A percentile compares a stretch with the other conserved stretches of the same genome.
Conservation (phyloP, 2,329 filamentous ascomycete genomes). For the Cadophora malorum region DNA sequence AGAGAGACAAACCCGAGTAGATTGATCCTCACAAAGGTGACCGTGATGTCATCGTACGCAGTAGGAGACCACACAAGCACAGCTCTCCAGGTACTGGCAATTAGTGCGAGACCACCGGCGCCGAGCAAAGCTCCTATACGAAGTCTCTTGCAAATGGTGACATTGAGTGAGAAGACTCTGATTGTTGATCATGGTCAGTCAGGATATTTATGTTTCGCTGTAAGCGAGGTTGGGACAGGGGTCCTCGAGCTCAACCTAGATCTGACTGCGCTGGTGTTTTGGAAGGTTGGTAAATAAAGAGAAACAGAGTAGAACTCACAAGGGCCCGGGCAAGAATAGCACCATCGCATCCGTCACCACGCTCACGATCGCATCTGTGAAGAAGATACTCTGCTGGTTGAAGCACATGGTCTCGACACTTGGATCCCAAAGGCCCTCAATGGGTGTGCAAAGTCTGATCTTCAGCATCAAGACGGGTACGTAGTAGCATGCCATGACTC, state of each 20-base stretch:
- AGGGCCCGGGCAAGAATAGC: conserved; percentile 45
- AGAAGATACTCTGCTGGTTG: conserved; percentile 45
- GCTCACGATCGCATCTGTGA: conserved; percentile 45
- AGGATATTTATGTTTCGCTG: neutral
- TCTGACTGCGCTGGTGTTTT: neutral
- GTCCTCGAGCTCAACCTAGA: neutral
- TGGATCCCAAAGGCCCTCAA: conserved; percentile 38
- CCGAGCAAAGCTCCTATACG: conserved; percentile 23
- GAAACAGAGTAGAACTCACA: conserved; percentile 27
- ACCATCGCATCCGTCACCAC: conserved; percentile 47
- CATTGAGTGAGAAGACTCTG: conserved; percentile 33
- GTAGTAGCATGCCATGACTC: conserved; percentile 31
- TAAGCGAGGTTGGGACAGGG: neutral
- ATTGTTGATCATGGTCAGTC: neutral
- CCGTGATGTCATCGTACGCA: conserved; percentile 9
- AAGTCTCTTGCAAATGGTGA: conserved; percentile 43
- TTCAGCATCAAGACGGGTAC: conserved; percentile 29
- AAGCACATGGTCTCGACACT: conserved; percentile 41
- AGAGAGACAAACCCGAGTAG: conserved; percentile 38
- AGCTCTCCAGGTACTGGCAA: conserved; percentile 20
- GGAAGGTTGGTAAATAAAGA: neutral
- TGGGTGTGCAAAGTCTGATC: conserved; percentile 34
- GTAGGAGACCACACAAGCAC: conserved; percentile 16
- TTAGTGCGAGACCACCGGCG: conserved; percentile 23
- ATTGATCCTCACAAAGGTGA: conserved; percentile 23